These are phyloP conservation scores for Cyberlindnera samutprakarnensis DNA, from an alignment of 805 yeast species.

Conservation along the genomic window DNA sequence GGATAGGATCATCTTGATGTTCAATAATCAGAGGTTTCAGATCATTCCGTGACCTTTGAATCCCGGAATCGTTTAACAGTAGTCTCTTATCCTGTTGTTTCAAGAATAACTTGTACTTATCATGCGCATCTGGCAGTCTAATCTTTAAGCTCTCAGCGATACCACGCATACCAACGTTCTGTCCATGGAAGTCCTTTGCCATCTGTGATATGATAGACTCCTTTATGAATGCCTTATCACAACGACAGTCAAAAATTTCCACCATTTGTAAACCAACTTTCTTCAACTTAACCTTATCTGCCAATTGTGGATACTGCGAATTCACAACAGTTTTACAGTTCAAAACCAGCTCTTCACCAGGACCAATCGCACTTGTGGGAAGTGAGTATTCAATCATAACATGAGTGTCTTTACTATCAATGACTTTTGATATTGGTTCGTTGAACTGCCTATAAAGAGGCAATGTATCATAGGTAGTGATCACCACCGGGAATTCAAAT, in stretches of 20 bases:
- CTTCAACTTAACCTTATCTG: conserved; percentile 32
- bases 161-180: conserved; percentile 11
- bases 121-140: conserved; percentile 21
- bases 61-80: conserved; percentile 12
- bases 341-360: conserved; percentile 39
- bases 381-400: conserved; percentile 38
- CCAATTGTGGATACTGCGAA: conserved; percentile 4
- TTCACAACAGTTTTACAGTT: conserved; percentile 32
- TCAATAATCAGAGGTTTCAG: conserved; percentile 24
- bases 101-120: conserved; percentile 22
- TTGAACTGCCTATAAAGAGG: conserved; percentile 50
- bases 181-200: conserved; percentile 5
- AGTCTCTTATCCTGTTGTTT: conserved; percentile 26
- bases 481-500: conserved; percentile 40
- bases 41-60: conserved; percentile 14
- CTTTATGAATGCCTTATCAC: conserved; percentile 34
- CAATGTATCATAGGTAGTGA: conserved; percentile 48
- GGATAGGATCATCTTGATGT: conserved; percentile 18
- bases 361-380: conserved; percentile 51
- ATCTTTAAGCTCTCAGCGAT: conserved; percentile 14
- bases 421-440: conserved; percentile 40
- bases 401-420: conserved; percentile 40
- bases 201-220: conserved; percentile 32
- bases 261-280: conserved; percentile 39
- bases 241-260: conserved; percentile 40